A percentile compares a stretch with the other conserved stretches of the same genome.
Conservation (phyloP, 2,329 filamentous ascomycete genomes). For the Trichoderma sp. region DNA sequence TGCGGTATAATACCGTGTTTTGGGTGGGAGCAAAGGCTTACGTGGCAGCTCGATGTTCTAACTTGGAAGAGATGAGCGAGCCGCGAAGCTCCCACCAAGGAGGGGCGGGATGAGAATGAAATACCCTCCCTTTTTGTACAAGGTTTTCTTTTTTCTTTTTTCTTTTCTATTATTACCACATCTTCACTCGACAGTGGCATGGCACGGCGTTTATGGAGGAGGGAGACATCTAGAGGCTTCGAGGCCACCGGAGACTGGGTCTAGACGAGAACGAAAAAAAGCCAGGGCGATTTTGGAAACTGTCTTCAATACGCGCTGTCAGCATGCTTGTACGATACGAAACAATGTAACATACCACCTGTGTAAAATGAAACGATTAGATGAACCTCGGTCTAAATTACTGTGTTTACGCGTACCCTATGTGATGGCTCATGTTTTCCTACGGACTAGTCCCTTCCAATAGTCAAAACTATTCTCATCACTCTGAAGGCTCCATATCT, state of each 20-base stretch:
- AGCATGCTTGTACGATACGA: constrained; percentile 22
- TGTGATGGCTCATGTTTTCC: constrained; percentile 57
- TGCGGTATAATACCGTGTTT: constrained; percentile 5
- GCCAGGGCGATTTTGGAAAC: constrained; percentile 10
- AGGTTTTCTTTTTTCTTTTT: background rate
- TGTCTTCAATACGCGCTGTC: constrained; percentile 7
- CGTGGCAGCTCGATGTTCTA: background rate
- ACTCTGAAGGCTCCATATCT: constrained; percentile 80
- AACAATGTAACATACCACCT: constrained; percentile 2
- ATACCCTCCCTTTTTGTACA: constrained; percentile 29
- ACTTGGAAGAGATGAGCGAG: background rate
- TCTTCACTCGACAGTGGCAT: constrained; percentile 55
- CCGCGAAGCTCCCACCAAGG: background rate
- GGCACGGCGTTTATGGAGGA: constrained; percentile 46
- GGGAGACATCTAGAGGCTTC: constrained; percentile 28
- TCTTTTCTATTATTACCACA: constrained; percentile 36
- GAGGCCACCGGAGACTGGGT: constrained; percentile 31
- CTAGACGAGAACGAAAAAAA: constrained; percentile 20
- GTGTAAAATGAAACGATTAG: constrained; percentile 16
- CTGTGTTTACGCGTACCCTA: background rate
- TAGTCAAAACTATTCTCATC: constrained; percentile 99
- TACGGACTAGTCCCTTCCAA: constrained; percentile 79
- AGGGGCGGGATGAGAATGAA: background rate
- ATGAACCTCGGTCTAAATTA: background rate
- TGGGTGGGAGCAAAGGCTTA: background rate